Conservation (phyloP, 352 stramenopile genomes). For the Pythium vanterpoolii region DNA sequence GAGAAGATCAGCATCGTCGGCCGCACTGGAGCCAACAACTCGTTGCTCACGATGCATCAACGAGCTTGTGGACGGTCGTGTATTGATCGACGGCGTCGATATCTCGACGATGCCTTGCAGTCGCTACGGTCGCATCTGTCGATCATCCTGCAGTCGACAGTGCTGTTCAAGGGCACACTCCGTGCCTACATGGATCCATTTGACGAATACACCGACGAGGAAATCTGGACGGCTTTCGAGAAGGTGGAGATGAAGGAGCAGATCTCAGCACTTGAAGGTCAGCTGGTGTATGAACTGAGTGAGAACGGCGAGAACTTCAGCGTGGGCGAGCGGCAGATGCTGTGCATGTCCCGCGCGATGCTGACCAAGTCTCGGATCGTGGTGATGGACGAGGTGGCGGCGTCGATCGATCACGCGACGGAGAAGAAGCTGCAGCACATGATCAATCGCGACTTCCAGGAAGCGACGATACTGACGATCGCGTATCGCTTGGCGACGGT, state of each 20-base stretch:
- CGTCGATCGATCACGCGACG: slow-evolving; percentile 81
- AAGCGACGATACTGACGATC: slow-evolving; percentile 95
- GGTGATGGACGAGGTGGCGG: slow-evolving; percentile 84
- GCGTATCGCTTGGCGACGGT: slow-evolving; percentile 97
- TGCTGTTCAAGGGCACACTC: slow-evolving; percentile 85
- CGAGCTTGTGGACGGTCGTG: slow-evolving; percentile 66
- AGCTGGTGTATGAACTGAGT: slow-evolving; percentile 44
- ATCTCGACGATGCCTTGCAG: slow-evolving; percentile 22
- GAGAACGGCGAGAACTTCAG: slow-evolving; percentile 93
- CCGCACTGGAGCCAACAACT: slow-evolving; percentile 85
- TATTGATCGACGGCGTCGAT: slow-evolving; percentile 30
- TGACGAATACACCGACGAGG: slow-evolving; percentile 56
- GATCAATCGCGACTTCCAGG: slow-evolving; percentile 85
- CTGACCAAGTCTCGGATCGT: slow-evolving; percentile 87
- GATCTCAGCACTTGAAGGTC: slow-evolving; percentile 18
- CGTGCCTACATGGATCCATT: slow-evolving; percentile 88
- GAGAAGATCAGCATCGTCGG: slow-evolving; percentile 89
- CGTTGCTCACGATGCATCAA: slow-evolving; percentile 88
- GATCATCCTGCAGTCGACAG: slow-evolving; percentile 56
- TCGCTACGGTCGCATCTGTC: slow-evolving; percentile 24
- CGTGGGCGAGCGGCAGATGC: slow-evolving; percentile 93
- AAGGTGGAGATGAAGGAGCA: slow-evolving; percentile 58
- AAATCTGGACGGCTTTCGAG: slow-evolving; percentile 69
- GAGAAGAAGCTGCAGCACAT: slow-evolving; percentile 64
- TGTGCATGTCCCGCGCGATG: slow-evolving; percentile 95